Base-by-base conservation (phyloP, 2,329 filamentous ascomycete genomes). In the Nannizzia gypsea region DNA sequence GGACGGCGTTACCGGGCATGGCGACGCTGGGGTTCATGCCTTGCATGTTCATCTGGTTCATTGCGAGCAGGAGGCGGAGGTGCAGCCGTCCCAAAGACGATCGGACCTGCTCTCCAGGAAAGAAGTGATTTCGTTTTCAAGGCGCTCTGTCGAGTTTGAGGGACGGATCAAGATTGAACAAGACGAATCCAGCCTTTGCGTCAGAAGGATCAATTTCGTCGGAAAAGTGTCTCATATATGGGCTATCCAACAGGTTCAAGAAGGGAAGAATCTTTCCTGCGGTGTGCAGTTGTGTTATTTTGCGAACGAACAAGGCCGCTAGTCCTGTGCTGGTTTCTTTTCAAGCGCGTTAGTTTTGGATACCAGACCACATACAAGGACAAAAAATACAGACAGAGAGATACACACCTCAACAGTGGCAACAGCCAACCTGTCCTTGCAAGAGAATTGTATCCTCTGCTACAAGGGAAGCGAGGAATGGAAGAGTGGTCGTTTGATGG, bases 31-130 rank as follows among this genome's bases (percentile, higher is more conserved):
- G 77, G 67, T 78, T 80, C 77, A 83, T 82, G 65, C 74, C 76
- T 64, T 75, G 76, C 76, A 83, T 64, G 66, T 80, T 80, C 72
- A 82, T 80, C 70, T 76, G 76, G 70, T 79, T 81, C 79, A 81
- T 81, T 68, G 67, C 70, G 68, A 24, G 38, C 34, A 17, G 28
- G 26, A 34, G 68, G 67, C 71, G 71, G 70, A 62, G 67, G 66
- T 64, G 64, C 62, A 65, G 61, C 65, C 64, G 63, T 66, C 66
- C 50, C 64, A 68, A 66, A 66, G 65, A 66, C 66, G 64, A 69
- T 58, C 59, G 59, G 59, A 48, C 62, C 60, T 59, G 55, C 59
- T 57, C 59, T 31, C 50, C 50, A 28, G 28, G 50, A n/a, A 50
- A n/a, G 22, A 26, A 50, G 11, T 54, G 22, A 24, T 15, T 13